Evolutionary conservation across 345 rosid species (phyloP).

Genomic region (Corymbia maculata): DNA sequence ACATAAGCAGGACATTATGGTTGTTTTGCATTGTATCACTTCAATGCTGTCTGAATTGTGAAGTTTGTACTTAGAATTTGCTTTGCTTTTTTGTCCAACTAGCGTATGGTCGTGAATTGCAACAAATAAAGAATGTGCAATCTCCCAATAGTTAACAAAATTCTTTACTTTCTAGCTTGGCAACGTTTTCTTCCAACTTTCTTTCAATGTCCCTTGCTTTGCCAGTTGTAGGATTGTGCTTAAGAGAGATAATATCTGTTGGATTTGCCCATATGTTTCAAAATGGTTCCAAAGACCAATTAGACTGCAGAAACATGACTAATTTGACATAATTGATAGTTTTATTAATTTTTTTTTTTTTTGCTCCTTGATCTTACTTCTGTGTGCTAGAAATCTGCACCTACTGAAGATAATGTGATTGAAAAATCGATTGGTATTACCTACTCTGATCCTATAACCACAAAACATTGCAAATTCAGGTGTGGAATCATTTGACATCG

Average conservation of each 20-base stretch:
- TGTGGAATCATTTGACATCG: constrained; percentile 71
- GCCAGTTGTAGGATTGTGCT: not conserved
- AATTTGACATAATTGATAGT: not conserved
- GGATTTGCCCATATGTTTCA: not conserved
- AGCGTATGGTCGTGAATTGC: not conserved
- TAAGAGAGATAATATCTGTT: not conserved
- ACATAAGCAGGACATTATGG: not conserved
- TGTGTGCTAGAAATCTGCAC: not conserved
- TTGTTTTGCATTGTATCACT: not conserved
- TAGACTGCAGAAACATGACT: not conserved
- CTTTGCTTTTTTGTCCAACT: not conserved
- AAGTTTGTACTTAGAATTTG: not conserved
- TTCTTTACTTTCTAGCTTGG: not conserved
- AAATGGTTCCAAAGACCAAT: not conserved
- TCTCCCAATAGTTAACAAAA: not conserved
- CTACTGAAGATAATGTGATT: not conserved
- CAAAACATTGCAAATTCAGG: constrained; percentile 24
- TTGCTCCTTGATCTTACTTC: not conserved
- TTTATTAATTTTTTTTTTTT: not conserved
- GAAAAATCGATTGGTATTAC: not conserved
- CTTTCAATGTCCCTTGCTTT: not conserved
- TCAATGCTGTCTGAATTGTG: not conserved
- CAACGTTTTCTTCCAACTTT: not conserved
- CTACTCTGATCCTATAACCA: not conserved
- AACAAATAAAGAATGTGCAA: not conserved